Base-by-base conservation (phyloP, 148 eudicot species). In the Vaccinium vitisidaea region DNA sequence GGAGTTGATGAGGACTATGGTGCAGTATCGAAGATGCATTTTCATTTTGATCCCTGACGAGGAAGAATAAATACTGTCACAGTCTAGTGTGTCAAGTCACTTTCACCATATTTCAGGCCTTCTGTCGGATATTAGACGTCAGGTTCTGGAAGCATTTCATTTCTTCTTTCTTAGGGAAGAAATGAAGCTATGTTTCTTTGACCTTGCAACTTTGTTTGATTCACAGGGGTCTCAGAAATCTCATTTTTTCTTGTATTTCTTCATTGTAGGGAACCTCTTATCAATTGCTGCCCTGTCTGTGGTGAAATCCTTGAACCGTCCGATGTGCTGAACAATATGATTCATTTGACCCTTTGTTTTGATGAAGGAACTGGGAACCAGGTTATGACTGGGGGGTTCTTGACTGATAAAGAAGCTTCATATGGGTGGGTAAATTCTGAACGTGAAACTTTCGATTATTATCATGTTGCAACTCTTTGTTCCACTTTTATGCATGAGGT, bases 391-490 rank as follows among this genome's bases (percentile, higher is more conserved):
- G 99, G 99, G 80, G 98, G 98, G 65, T 96, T 93, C 90, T 89
- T 96, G 89, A 96, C 99, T n/a, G 98, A 96, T 85, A 94, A 92
- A 86, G 93, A 96, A 87, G 99, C 99, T 80, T 90, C 99, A 55
- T 90, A 89, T 78, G 99, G 99, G 99, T 96, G 88, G 82, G 94
- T 71, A 84, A 71, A 80, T 39, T 82, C 16, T 80, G 55, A 63
- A 16, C 74, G 43, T n/a, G 55, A 53, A 78, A 54, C 36, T 84
- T 79, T 46, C 49, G 78, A 52, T 85, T 16, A 48, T 56, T 39
- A 65, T 83, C 53, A 63, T 76, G 16, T 4, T 80, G 49, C 65
- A 85, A 76, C 77, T 13, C 25, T 54, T 76, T 14, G 81, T 46
- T 55, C 14, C 54, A 75, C 27, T 59, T 79, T 58, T 8, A 48